A percentile compares a stretch with the other conserved stretches of the same genome.
Evolutionary conservation across 305 asterid genomes (phyloP).

Genomic region (Fraxinus paxiana): DNA sequence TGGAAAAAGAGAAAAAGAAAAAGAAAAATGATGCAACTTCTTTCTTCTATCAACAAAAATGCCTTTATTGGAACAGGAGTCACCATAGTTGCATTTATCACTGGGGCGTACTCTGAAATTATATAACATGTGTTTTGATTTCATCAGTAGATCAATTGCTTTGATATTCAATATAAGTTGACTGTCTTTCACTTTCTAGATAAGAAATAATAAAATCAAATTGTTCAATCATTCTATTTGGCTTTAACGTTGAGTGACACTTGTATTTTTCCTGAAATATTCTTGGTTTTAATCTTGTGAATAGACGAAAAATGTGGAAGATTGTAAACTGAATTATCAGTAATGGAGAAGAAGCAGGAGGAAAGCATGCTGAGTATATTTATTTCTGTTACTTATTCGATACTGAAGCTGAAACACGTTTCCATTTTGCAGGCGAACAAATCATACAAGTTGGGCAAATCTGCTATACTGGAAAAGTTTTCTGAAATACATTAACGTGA

Average conservation of each 20-base stretch:
- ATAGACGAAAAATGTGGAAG: not conserved
- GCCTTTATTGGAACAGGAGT: not conserved
- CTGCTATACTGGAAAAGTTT: not conserved
- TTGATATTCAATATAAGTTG: not conserved
- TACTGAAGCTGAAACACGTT: not conserved
- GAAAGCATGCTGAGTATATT: not conserved
- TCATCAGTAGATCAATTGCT: not conserved
- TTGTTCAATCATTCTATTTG: not conserved
- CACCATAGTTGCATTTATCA: not conserved
- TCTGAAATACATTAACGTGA: not conserved
- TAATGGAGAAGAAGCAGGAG: not conserved
- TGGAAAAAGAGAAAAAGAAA: not conserved
- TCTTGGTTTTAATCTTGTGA: not conserved
- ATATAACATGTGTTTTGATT: not conserved
- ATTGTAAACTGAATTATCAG: not conserved
- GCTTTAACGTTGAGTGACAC: not conserved
- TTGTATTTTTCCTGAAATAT: not conserved
- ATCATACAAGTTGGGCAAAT: not conserved
- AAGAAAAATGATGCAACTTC: not conserved
- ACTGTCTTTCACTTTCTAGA: not conserved
- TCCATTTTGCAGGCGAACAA: not conserved
- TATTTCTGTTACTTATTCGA: not conserved
- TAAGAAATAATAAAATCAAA: not conserved
- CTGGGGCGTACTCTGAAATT: not conserved
- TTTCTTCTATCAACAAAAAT: not conserved